phyloP scores from a whole-genome alignment of 192 early-diverging fungal species.

The Coemansia sp. region DNA sequence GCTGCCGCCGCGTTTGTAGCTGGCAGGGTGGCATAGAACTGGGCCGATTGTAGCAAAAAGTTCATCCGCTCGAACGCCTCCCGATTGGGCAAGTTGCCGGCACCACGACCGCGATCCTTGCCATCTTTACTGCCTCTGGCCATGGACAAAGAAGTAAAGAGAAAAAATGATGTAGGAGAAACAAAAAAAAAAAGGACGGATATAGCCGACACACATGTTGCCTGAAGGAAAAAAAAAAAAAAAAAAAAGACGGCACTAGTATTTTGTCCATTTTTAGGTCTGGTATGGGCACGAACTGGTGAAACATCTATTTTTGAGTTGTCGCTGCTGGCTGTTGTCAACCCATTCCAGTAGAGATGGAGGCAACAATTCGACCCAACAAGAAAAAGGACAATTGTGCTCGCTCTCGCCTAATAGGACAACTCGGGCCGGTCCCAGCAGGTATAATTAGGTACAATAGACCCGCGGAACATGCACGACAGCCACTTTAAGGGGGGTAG shows the following conservation, averaged over 20 bases:
- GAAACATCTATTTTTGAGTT: neutral
- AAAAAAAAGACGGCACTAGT: neutral
- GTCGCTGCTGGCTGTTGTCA: neutral
- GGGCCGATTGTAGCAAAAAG: constrained; percentile 51
- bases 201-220: neutral
- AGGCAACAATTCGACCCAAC: neutral
- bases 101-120: constrained; percentile 7
- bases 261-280: neutral
- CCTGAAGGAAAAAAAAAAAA: no score
- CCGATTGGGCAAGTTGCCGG: constrained; percentile 37
- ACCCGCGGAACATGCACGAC: neutral
- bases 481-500: neutral
- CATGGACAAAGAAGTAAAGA: neutral
- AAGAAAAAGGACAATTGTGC: neutral
- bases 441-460: neutral
- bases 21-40: constrained; percentile 24
- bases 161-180: neutral
- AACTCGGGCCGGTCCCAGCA: constrained; percentile 2
- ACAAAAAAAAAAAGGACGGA: neutral
- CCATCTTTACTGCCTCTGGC: constrained; percentile 1
- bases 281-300: neutral
- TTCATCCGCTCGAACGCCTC: constrained; percentile 52
- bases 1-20: neutral
- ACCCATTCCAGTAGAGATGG: neutral
- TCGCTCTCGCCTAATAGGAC: neutral